Evolutionary conservation across 2,329 filamentous ascomycete species (phyloP).

Genomic region (Aspergillus quadricinctus): DNA sequence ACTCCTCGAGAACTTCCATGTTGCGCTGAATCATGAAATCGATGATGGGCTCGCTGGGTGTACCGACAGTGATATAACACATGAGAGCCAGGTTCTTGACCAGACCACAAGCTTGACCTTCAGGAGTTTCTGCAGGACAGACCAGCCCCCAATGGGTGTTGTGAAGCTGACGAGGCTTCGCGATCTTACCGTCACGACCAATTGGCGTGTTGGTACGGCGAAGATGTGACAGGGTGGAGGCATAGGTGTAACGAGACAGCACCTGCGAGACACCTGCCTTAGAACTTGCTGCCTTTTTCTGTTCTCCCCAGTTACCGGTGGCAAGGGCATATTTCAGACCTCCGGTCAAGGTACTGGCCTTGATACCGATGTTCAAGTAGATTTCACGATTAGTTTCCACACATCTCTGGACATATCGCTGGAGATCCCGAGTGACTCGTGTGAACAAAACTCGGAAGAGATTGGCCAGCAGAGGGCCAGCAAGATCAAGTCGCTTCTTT

Average conservation of each 20-base stretch:
- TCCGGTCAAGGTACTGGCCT: constrained; percentile 84
- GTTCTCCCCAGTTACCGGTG: constrained; percentile 98
- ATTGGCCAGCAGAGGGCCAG: constrained; percentile 90
- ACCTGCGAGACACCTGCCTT: constrained; percentile 98
- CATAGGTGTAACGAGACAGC: constrained; percentile 94
- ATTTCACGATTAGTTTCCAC: constrained; percentile 88
- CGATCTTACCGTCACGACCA: constrained; percentile 94
- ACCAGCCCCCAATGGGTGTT: constrained; percentile 99
- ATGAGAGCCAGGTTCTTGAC: constrained; percentile 98
- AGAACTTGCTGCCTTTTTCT: constrained; percentile 94
- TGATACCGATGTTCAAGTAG: constrained; percentile 85
- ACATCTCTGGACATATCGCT: constrained; percentile 84
- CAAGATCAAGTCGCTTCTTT: constrained; percentile 95
- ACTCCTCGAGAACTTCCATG: constrained; percentile 96
- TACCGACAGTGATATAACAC: constrained; percentile 97
- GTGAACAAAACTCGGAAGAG: constrained; percentile 90
- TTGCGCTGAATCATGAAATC: constrained; percentile 94
- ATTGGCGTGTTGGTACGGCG: constrained; percentile 97
- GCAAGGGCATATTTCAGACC: constrained; percentile 95
- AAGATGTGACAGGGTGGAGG: constrained; percentile 93
- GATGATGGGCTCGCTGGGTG: constrained; percentile 81
- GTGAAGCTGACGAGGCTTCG: constrained; percentile 94
- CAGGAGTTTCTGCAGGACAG: constrained; percentile 93
- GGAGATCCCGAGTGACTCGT: constrained; percentile 85
- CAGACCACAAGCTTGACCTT: constrained; percentile 95